Evolutionary conservation across 441 rosid species (phyloP).

Genomic region (Kokia cookei): DNA sequence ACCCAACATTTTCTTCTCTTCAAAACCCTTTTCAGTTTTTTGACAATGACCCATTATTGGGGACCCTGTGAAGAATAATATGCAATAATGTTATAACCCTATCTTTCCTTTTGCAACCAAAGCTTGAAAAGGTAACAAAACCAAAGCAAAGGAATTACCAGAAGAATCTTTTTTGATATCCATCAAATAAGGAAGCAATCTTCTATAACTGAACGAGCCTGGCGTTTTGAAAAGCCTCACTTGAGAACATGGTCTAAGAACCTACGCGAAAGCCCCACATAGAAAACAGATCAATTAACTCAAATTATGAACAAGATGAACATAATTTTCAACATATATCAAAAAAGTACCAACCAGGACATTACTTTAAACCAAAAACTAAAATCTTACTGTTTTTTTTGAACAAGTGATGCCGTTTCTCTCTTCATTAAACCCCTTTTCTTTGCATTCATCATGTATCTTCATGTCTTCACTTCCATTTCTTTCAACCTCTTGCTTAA

Average conservation of each 20-base stretch:
- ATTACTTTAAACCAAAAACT: background rate
- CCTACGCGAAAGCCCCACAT: slow-evolving; percentile 15
- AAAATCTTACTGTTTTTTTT: background rate
- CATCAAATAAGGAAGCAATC: slow-evolving; percentile 74
- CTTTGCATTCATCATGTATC: background rate
- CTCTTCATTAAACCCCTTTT: background rate
- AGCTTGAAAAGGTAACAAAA: too few relatives aligned
- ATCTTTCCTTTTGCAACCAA: background rate
- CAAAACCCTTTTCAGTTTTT: background rate
- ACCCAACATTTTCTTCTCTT: background rate
- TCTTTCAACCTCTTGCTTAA: background rate
- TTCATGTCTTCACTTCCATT: background rate
- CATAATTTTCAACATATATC: background rate
- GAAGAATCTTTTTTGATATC: slow-evolving; percentile 35
- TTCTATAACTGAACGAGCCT: slow-evolving; percentile 53
- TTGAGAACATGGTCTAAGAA: slow-evolving; percentile 26
- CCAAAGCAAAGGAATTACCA: slow-evolving; percentile 17
- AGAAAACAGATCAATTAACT: background rate
- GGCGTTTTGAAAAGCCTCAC: slow-evolving; percentile 42
- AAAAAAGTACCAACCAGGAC: background rate
- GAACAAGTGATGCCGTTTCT: background rate
- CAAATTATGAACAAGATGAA: background rate
- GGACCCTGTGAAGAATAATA: background rate
- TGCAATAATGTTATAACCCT: background rate
- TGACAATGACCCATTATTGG: background rate